phyloP scores from a whole-genome alignment of 2,329 filamentous ascomycete species.

The Paecilomyces formosus region DNA sequence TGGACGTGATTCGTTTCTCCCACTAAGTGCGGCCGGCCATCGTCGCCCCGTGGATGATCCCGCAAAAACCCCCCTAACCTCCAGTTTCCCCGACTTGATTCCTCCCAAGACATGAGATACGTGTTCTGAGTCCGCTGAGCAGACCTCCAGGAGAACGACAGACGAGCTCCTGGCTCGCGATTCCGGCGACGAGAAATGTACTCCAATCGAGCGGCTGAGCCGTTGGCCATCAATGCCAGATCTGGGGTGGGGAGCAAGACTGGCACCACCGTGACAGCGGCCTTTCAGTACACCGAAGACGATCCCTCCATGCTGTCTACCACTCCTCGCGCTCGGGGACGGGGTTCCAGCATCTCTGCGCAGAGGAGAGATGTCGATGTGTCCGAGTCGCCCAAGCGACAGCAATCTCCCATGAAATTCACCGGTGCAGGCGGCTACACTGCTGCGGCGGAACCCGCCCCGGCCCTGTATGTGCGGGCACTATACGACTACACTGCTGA shows the following conservation, averaged over 20 bases:
- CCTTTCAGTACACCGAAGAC: conserved; percentile 38
- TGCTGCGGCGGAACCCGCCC: conserved; percentile 34
- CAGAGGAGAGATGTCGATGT: conserved; percentile 11
- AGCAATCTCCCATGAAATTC: conserved; percentile 22
- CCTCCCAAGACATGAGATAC: neutral
- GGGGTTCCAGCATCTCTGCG: conserved; percentile 23
- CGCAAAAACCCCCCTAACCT: conserved; percentile 1
- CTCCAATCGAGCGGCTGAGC: conserved; percentile 23
- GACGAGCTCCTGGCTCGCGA: neutral
- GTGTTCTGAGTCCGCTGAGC: neutral
- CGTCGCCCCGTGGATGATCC: neutral
- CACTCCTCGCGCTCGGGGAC: conserved; percentile 20
- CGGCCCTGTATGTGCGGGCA: conserved; percentile 77
- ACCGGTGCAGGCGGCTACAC: conserved; percentile 21
- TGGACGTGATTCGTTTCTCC: conserved; percentile 5
- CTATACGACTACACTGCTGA: conserved; percentile 98
- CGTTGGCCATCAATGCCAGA: conserved; percentile 23
- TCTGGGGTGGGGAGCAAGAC: conserved; percentile 27
- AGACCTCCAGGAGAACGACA: neutral
- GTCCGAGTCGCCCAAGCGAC: conserved; percentile 17
- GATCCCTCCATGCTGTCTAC: conserved; percentile 23
- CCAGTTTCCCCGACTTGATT: neutral
- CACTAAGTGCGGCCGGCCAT: neutral
- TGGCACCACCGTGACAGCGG: conserved; percentile 29
- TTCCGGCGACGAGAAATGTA: conserved; percentile 19